Evolutionary conservation across 768 basidiomycete species (phyloP), one percentile per base, ranked within the genome.

Genomic region (Erythrobasidium yunnanense): DNA sequence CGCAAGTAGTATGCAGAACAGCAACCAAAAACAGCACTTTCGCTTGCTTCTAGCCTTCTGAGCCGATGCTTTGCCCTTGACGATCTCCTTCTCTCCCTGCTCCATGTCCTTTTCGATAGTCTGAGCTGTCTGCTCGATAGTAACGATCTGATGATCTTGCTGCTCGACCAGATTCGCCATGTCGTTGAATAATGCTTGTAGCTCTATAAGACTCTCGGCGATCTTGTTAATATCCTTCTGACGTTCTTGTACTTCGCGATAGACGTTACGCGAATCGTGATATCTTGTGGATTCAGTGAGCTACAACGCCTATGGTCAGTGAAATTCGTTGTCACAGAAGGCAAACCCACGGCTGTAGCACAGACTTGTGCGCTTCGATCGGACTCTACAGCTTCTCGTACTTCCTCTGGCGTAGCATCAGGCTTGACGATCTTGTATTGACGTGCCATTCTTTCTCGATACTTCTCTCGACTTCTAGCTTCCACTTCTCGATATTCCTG

Each of bases 11-110:
- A 58, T 49, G 20, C 42, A 45, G 38, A 58, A 17, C 7, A 58
- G 5, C n/a, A 58, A 77, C 47, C 83, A 75, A 81, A 95, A 92
- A 78, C 92, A 95, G 75, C 95, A 95, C 90, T 90, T 95, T 73
- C 91, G 85, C 82, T 93, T 96, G 77, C 86, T 89, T 67, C 93
- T 85, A 22, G 93, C 93, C 15, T 25, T 23, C 30, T 1, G 4
- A 1, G 57, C 42, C 34, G 53, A 20, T 20, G 53, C 67, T 18
- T 33, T 22, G 27, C 69, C 68, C 34, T 67, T 35, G 13, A 46
- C 54, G 5, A 56, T 32, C 38, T 66, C 52, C 33, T 66, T 66
- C 32, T 55, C 34, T 23, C 72, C 72, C 4, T 51, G 46, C 52
- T 82, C 81, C 20, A 87, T 85, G 71, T 92, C 84, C 13, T 76